These are phyloP conservation scores for Verticillium albo-atrum DNA, from an alignment of 2,329 filamentous ascomycete genomes.

Conservation along the genomic window DNA sequence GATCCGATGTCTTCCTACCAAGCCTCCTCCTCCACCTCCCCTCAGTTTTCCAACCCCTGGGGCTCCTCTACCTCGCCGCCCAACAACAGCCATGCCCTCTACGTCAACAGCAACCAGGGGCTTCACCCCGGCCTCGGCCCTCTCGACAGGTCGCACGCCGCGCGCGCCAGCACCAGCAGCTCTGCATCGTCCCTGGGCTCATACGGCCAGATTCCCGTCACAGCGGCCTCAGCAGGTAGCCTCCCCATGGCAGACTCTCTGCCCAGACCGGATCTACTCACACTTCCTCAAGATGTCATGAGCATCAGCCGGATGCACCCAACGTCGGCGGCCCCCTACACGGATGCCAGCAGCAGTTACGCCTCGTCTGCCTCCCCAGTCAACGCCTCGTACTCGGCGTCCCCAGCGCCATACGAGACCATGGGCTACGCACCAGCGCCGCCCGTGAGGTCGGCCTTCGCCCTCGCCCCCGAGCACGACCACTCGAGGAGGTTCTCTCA, in stretches of 20 bases:
- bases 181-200: conserved; percentile 61
- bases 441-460: conserved; percentile 54
- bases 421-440: conserved; percentile 66
- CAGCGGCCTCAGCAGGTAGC: conserved; percentile 69
- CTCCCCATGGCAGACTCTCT: conserved; percentile 50
- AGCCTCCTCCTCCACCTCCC: conserved; percentile 44
- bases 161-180: conserved; percentile 55
- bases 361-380: conserved; percentile 64
- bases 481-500: conserved; percentile 70
- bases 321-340: conserved; percentile 60
- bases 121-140: conserved; percentile 53
- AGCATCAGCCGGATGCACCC: conserved; percentile 59
- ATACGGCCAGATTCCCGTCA: conserved; percentile 67
- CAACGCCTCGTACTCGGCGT: conserved; percentile 60
- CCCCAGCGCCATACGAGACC: conserved; percentile 67
- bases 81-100: conserved; percentile 50
- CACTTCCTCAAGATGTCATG: conserved; percentile 70
- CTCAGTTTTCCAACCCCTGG: conserved; percentile 93
- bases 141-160: conserved; percentile 46
- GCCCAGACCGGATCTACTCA: conserved; percentile 65
- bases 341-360: conserved; percentile 56
- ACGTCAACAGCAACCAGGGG: conserved; percentile 51
- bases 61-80: conserved; percentile 51
- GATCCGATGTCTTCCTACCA: conserved; percentile 70
- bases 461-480: conserved; percentile 53